Base-by-base conservation (phyloP, 768 basidiomycete genomes). In the Gloeostereum incarnatum region DNA sequence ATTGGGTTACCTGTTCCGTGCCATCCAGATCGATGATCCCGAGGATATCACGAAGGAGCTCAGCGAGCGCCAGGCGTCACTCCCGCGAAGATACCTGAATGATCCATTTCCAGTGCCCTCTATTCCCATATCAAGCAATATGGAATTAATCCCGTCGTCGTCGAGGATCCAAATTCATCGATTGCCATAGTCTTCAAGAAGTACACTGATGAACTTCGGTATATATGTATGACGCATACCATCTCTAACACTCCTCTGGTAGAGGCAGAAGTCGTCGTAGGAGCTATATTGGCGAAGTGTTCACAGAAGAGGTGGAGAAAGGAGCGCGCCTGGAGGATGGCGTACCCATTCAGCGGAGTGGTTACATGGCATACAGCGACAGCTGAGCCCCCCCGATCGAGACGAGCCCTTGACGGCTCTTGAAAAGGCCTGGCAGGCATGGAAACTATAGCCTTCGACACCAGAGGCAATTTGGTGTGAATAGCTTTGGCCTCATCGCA, bases 231-330 rank as follows among this genome's bases (percentile, higher is more conserved):
- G 11, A 80, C 79, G 0, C 83, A 85, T 50, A 73, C 78, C 38
- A 57, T 63, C 6, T 66, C 76, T 1, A 75, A 70, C 6, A 63
- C 63, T 6, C 67, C 67, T 21, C 63, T 90, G 23, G 55, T 65
- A 5, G 87, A 90, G 50, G 78, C 81, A 35, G 87, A 90, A 48
- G 66, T 87, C 17, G 78, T 86, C 1, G 57, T 78, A 21, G 85
- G 84, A 14, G 77, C 79, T 0, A 90, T 90, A 40, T 57, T 86
- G 31, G 81, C 75, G 1, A 77, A 77, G 42, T 84, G 79, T 49
- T 58, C 71, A 1, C 75, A 86, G 45, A 67, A 65, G 41, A 59
- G 76, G 23, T 79, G 71, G 66, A 63, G 82, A 41, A 66, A 54
- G 20, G 72, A 74, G 44, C 66, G 81, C 19, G 66, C 70, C 39